These are phyloP conservation scores for Carallia pectinifolia DNA, from an alignment of 345 rosid genomes.

Conservation along the genomic window DNA sequence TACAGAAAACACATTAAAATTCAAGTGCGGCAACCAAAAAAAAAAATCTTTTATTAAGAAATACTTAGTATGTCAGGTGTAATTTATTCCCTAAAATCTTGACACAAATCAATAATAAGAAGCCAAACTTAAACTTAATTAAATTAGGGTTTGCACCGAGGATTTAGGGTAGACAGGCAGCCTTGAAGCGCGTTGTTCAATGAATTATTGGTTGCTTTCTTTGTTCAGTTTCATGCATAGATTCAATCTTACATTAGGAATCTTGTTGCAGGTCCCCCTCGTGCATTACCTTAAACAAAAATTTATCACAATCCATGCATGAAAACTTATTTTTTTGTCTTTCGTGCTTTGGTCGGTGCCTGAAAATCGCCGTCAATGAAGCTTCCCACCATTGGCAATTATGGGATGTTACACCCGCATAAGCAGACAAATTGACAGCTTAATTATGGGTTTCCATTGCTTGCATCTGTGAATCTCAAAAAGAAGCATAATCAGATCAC, in stretches of 20 bases:
- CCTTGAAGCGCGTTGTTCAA: slow-evolving; percentile 45
- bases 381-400: slow-evolving; percentile 24
- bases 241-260: slow-evolving; percentile 36
- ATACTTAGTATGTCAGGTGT: no score
- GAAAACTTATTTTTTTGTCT: neutral
- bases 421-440: no score
- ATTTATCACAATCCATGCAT: neutral
- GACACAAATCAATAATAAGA: neutral
- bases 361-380: slow-evolving; percentile 36
- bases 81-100: no score
- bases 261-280: slow-evolving; percentile 40
- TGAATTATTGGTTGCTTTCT: slow-evolving; percentile 11
- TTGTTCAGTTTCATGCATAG: slow-evolving; percentile 14
- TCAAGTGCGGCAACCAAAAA: no score
- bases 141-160: slow-evolving; percentile 25
- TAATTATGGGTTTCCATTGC: no score
- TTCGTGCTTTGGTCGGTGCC: slow-evolving; percentile 42
- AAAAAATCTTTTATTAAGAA: no score
- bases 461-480: no score
- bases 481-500: no score
- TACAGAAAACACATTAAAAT: no score
- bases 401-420: no score
- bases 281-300: slow-evolving; percentile 19
- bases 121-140: neutral
- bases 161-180: slow-evolving; percentile 40